Percentiles rank a stretch among this genome's conserved stretches.
phyloP scores from a whole-genome alignment of 257 asterid species.

The Nicotiana otophora region DNA sequence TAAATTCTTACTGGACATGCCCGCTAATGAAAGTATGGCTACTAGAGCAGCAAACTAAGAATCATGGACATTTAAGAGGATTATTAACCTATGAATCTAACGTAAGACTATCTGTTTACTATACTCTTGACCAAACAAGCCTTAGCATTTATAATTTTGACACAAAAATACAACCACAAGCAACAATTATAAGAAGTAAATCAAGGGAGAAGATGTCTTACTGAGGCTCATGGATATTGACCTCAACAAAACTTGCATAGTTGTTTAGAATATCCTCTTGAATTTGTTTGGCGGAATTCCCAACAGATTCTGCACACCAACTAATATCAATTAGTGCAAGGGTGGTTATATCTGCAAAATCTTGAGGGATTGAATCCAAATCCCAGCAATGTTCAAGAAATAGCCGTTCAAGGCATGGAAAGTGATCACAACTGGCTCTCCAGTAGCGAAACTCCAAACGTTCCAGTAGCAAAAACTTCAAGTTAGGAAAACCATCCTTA shows the following conservation, averaged over 20 bases:
- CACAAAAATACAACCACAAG: neutral
- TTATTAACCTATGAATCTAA: too few relatives aligned
- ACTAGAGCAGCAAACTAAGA: too few relatives aligned
- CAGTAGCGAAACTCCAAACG: neutral
- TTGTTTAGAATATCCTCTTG: constrained; percentile 15
- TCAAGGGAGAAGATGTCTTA: neutral
- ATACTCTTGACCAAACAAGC: too few relatives aligned
- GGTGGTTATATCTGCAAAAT: constrained; percentile 21
- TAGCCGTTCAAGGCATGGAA: constrained; percentile 19
- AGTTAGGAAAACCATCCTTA: neutral
- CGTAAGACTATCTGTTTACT: too few relatives aligned
- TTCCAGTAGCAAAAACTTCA: neutral
- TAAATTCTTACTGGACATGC: too few relatives aligned
- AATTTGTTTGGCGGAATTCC: constrained; percentile 23
- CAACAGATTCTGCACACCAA: constrained; percentile 14
- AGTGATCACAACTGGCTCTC: constrained; percentile 8
- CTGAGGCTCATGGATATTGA: neutral
- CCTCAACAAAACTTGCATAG: neutral
- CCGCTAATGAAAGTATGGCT: too few relatives aligned
- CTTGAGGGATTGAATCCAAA: constrained; percentile 23
- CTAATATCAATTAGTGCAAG: constrained; percentile 17
- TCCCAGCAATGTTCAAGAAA: constrained; percentile 1
- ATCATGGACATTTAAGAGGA: too few relatives aligned
- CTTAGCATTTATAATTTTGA: neutral
- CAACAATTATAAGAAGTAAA: neutral